Conservation (phyloP, 495 filamentous ascomycete species). For the Penicillium angulare region DNA sequence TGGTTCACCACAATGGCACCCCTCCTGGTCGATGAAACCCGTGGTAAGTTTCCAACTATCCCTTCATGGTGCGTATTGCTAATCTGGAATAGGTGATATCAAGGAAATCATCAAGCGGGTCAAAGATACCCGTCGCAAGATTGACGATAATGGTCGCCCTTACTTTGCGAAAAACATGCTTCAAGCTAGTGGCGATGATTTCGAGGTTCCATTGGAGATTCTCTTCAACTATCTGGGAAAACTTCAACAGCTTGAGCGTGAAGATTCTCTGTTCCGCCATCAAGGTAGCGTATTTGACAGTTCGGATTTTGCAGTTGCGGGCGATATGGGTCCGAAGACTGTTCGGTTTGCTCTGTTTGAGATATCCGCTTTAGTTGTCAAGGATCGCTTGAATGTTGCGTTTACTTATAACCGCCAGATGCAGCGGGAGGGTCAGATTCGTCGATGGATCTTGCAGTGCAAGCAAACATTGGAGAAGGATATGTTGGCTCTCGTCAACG, state of each 20-base stretch:
- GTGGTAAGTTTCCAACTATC: slow-evolving; percentile 27
- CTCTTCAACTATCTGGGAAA: slow-evolving; percentile 67
- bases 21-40: slow-evolving; percentile 27
- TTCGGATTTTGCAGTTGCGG: slow-evolving; percentile 39
- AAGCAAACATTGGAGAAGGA: slow-evolving; percentile 56
- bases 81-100: slow-evolving; percentile 16
- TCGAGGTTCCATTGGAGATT: slow-evolving; percentile 62
- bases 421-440: slow-evolving; percentile 54
- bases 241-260: slow-evolving; percentile 57
- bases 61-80: not conserved
- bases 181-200: slow-evolving; percentile 38
- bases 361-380: slow-evolving; percentile 55
- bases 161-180: slow-evolving; percentile 54
- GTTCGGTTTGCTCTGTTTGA: slow-evolving; percentile 64
- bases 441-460: slow-evolving; percentile 59
- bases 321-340: slow-evolving; percentile 46
- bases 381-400: slow-evolving; percentile 58
- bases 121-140: slow-evolving; percentile 45
- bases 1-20: slow-evolving; percentile 62
- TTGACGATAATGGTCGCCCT: slow-evolving; percentile 38
- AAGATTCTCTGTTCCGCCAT: slow-evolving; percentile 58
- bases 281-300: slow-evolving; percentile 50
- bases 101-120: slow-evolving; percentile 41
- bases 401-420: slow-evolving; percentile 62
- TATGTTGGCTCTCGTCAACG: slow-evolving; percentile 46